Base-by-base conservation (phyloP, 192 early-diverging fungal genomes). In the Umbelopsis vinacea region DNA sequence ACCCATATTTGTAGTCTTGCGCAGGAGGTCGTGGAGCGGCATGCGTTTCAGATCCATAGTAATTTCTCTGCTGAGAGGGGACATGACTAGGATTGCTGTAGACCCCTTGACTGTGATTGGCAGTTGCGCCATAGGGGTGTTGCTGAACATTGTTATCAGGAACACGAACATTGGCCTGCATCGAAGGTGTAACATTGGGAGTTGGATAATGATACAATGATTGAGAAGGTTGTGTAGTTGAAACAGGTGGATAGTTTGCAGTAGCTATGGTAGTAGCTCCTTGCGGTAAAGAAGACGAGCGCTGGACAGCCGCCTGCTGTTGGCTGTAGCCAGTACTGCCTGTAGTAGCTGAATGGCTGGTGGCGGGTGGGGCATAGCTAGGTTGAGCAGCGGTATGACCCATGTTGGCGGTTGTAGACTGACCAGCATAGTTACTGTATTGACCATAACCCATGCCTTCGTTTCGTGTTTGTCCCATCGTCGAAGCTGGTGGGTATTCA, bases 191-290 rank as follows among this genome's bases (percentile, higher is more conserved):
- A 23, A 35, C 69, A 52, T 47, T 70, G 69, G 69, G 69, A 43
- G 69, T 70, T 17, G 69, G 53, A n/a, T 70, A 70, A 40, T 70
- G 53, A 52, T 70, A 70, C 8, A 70, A 45, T 37, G 69, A 70
- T 26, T 70, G 69, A 35, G 69, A 70, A 40, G 46, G 26, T 70
- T 70, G 69, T 24, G 48, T 22, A 21, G 48, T 22, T 24, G 69
- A 50, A 33, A 38, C n/a, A 40, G 48, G 48, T 29, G 48, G 50
- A 46, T 52, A 54, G 12, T 29, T 26, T 35, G 53, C 50, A 15
- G 69, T 33, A 6, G 53, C 69, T 45, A 54, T 52, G 2, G 37
- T 37, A 15, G 37, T 52, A 29, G 69, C 69, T 22, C 69, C 69
- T 22, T 50, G 35, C n/a, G 69, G 69, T 35, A 70, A 33, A 7